A percentile compares a stretch with the other conserved stretches of the same genome.
Evolutionary conservation across 139 green algal genomes (phyloP).

Genomic region (Haematococcus lacustris): DNA sequence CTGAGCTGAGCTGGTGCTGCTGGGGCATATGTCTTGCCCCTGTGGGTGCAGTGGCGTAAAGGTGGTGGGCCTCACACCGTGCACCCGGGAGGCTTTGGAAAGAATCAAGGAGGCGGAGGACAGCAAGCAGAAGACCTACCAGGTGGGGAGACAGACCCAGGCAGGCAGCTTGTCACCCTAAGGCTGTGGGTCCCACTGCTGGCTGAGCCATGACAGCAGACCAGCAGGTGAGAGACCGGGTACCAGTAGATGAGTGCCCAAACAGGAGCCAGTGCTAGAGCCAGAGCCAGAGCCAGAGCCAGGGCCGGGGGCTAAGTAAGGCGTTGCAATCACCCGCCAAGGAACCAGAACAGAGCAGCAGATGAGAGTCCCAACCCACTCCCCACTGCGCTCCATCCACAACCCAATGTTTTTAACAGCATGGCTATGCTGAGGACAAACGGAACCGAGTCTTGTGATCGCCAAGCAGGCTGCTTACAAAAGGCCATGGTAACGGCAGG

Average conservation of each 20-base stretch:
- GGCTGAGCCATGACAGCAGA: background rate
- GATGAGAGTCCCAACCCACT: too few species aligned
- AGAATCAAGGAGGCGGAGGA: conserved; percentile 62
- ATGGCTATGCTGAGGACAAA: too few species aligned
- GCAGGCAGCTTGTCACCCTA: background rate
- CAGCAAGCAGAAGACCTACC: conserved; percentile 78
- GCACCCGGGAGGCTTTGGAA: conserved; percentile 16
- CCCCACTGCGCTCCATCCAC: too few species aligned
- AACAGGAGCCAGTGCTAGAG: too few species aligned
- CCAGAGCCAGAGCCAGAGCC: too few species aligned
- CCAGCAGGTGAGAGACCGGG: background rate
- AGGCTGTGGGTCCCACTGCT: background rate
- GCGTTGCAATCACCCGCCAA: too few species aligned
- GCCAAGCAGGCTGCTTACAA: background rate
- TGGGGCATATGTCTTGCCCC: too few species aligned
- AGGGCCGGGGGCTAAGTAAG: too few species aligned
- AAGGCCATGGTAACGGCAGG: background rate
- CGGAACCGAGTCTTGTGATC: too few species aligned
- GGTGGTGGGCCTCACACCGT: conserved; percentile 25
- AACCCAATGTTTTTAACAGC: too few species aligned
- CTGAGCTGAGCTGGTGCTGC: conserved; percentile 1
- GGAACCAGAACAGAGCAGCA: too few species aligned
- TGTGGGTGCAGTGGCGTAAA: conserved; percentile 25
- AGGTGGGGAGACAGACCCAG: background rate
- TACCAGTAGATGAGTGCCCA: background rate